These are phyloP conservation scores for Phlyctochytrium arcticum DNA, from an alignment of 192 early-diverging fungal species.

Conservation along the genomic window DNA sequence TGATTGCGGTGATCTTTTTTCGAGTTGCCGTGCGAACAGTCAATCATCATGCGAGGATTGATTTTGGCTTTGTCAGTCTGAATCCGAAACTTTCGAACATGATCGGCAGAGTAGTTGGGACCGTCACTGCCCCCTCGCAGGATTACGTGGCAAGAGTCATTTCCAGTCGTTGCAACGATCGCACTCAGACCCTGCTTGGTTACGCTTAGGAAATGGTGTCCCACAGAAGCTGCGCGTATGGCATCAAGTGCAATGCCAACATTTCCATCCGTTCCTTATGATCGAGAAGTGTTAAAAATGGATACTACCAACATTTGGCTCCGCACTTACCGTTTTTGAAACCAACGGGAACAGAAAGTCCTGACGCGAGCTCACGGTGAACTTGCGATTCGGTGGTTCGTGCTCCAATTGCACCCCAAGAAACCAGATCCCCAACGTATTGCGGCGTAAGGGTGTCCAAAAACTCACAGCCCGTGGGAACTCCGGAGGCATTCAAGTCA, in stretches of 20 bases:
- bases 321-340: constrained; percentile 77
- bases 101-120: constrained; percentile 83
- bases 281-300: background rate
- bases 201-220: constrained; percentile 91
- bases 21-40: constrained; percentile 95
- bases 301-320: background rate
- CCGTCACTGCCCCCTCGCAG: constrained; percentile 81
- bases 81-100: constrained; percentile 54
- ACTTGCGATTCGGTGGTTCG: constrained; percentile 94
- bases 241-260: constrained; percentile 87
- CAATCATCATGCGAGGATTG: constrained; percentile 75
- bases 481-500: constrained; percentile 73
- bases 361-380: constrained; percentile 91
- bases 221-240: constrained; percentile 78
- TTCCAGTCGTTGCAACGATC: constrained; percentile 75
- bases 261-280: constrained; percentile 82
- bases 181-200: constrained; percentile 91
- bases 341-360: constrained; percentile 93
- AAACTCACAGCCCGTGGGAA: constrained; percentile 86
- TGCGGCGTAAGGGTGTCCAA: constrained; percentile 94
- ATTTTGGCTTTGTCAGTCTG: constrained; percentile 59
- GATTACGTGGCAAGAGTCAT: constrained; percentile 90
- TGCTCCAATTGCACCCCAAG: constrained; percentile 97
- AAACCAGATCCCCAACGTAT: constrained; percentile 88
- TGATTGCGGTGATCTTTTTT: constrained; percentile 83